Evolutionary conservation across 2,329 filamentous ascomycete genomes (phyloP), one percentile per base, ranked within the genome.

Genomic region (Alternaria sp.): DNA sequence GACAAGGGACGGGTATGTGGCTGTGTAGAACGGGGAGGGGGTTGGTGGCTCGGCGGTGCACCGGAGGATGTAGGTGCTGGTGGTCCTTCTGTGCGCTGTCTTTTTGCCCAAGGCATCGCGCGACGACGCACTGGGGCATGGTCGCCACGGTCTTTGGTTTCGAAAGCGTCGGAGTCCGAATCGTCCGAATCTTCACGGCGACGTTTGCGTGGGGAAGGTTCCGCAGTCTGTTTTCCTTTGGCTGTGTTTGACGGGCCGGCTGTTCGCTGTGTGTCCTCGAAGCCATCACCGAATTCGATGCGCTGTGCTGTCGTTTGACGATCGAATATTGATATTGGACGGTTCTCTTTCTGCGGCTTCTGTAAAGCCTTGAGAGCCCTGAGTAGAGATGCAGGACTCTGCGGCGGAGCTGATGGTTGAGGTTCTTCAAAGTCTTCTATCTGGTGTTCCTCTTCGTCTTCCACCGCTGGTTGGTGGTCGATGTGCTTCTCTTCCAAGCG

Each of bases 141-240:
- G 3, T 69, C 64, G 7, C 71, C 68, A 12, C 81, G 80, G 7
- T 68, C 69, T 51, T 79, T 75, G 3, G 71, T 71, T 39, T 83
- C 79, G 58, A 85, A 85, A 2, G 76, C 82, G 44, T 81, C 80
- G 8, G 83, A 81, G 3, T 78, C 78, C 3, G 63, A 66, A 7
- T 70, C 57, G 5, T 76, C 74, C 72, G 61, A 64, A 6, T 76
- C 73, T 72, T 71, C n/a, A 62, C 72, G 57, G 59, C 52, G 51
- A 49, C 71, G 62, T 60, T 73, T 72, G 62, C 67, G 63, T 54
- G 76, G 57, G n/a, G 62, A 65, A 16, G 65, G 58, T 7, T 66
- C 64, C 22, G 68, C 58, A 54, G 72, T 67, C 67, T 77, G 64
- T 55, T 74, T 77, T 43, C 64, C 64, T 56, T 68, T 75, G 53